phyloP scores from a whole-genome alignment of 345 rosid species.

The Salix caprea region DNA sequence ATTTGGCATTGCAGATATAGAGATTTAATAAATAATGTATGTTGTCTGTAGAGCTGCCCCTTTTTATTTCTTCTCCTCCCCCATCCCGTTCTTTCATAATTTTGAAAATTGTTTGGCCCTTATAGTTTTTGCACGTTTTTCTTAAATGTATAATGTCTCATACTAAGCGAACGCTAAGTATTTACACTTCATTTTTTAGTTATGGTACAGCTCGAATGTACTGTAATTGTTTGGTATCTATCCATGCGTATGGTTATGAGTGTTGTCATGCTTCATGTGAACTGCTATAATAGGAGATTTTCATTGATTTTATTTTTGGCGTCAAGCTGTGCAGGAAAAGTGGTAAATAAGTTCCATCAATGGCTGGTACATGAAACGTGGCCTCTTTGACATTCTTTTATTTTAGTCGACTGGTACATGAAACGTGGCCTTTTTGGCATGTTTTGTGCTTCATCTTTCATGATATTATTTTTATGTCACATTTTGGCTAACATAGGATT shows the following conservation, averaged over 20 bases:
- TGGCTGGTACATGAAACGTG: slow-evolving; percentile 93
- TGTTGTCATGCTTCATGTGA: too few relatives aligned
- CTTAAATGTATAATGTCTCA: not conserved
- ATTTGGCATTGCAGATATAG: not conserved
- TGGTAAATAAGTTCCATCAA: slow-evolving; percentile 83
- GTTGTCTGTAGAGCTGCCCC: not conserved
- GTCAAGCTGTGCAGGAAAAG: slow-evolving; percentile 93
- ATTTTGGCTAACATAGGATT: not conserved
- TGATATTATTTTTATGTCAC: slow-evolving; percentile 1
- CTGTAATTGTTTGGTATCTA: not conserved
- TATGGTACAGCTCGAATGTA: not conserved
- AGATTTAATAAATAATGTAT: not conserved
- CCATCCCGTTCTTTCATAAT: not conserved
- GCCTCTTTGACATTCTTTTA: slow-evolving; percentile 9
- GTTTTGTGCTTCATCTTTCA: slow-evolving; percentile 41
- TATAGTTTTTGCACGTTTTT: not conserved
- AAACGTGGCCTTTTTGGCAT: slow-evolving; percentile 53
- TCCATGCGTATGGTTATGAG: not conserved
- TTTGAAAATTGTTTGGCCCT: not conserved
- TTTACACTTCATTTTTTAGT: too few relatives aligned
- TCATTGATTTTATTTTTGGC: slow-evolving; percentile 47
- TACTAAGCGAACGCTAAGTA: not conserved
- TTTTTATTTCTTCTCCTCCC: not conserved
- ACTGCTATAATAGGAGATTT: slow-evolving; percentile 10
- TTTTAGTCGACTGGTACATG: too few relatives aligned